These are phyloP conservation scores for Pseudozyma sp. DNA, from an alignment of 1,284 basidiomycete species.

Conservation along the genomic window DNA sequence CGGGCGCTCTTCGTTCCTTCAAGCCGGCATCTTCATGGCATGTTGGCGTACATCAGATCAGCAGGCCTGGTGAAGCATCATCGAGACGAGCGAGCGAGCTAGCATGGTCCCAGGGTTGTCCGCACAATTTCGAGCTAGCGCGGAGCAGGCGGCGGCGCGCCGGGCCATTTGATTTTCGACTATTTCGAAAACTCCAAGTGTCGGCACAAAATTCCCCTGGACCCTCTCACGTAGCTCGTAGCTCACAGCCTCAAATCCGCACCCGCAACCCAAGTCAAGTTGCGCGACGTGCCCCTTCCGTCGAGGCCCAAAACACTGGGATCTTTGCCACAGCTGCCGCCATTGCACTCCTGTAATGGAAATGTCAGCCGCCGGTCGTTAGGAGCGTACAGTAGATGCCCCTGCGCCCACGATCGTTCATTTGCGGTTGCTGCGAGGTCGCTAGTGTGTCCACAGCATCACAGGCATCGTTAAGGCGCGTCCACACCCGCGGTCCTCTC, in stretches of 20 bases:
- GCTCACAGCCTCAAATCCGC: neutral
- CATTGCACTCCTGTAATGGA: neutral
- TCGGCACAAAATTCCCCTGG: neutral
- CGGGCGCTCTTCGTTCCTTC: no score
- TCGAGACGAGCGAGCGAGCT: neutral
- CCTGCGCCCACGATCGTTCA: slow-evolving; percentile 19
- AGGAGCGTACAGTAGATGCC: neutral
- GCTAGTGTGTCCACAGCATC: neutral
- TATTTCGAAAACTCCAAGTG: neutral
- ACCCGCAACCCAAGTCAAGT: slow-evolving; percentile 27
- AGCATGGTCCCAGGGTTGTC: slow-evolving; percentile 1
- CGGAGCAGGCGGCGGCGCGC: slow-evolving; percentile 1
- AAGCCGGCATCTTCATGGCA: no score
- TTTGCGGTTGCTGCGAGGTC: slow-evolving; percentile 9
- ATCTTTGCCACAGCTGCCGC: neutral
- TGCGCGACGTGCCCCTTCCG: slow-evolving; percentile 6
- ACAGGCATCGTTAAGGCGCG: slow-evolving; percentile 3
- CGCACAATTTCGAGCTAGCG: neutral
- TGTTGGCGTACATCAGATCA: no score
- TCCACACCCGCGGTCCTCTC: slow-evolving; percentile 8
- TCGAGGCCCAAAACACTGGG: neutral
- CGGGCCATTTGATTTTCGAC: slow-evolving; percentile 1
- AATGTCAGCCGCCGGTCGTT: slow-evolving; percentile 6
- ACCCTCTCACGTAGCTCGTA: neutral
- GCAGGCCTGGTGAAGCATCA: no score